A percentile compares a stretch with the other conserved stretches of the same genome.
These are phyloP conservation scores for Globisporangium echinulatum DNA, from an alignment of 352 stramenopile species.

Conservation along the genomic window DNA sequence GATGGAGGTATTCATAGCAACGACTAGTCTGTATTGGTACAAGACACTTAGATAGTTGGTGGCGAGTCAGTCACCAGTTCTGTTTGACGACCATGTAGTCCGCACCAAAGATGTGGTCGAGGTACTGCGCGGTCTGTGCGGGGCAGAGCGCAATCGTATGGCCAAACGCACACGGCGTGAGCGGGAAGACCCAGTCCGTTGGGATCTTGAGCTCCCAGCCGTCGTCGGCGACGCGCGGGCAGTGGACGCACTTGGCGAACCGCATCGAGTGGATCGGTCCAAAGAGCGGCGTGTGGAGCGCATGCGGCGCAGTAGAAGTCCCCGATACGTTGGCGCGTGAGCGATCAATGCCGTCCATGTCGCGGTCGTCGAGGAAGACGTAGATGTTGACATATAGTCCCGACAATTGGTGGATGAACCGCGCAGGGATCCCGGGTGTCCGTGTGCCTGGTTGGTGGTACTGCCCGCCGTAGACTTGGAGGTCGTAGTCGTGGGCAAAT, in stretches of 20 bases:
- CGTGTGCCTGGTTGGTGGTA: constrained; percentile 12
- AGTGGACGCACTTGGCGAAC: constrained; percentile 17
- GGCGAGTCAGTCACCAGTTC: constrained; percentile 1
- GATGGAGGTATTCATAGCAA: not conserved
- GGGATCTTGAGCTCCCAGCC: constrained; percentile 15
- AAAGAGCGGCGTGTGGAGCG: constrained; percentile 1
- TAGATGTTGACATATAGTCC: constrained; percentile 27
- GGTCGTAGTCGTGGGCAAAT: constrained; percentile 11
- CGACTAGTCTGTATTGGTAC: no score
- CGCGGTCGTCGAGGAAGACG: constrained; percentile 17
- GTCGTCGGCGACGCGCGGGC: constrained; percentile 1
- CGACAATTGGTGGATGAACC: constrained; percentile 16
- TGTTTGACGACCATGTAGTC: constrained; percentile 9
- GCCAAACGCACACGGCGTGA: constrained; percentile 18
- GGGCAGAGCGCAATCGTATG: constrained; percentile 13
- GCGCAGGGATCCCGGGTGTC: constrained; percentile 16
- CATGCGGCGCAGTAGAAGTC: not conserved
- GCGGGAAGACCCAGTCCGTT: constrained; percentile 23
- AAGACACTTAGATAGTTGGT: no score
- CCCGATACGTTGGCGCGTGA: no score
- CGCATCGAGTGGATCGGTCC: constrained; percentile 13
- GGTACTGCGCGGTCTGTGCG: constrained; percentile 14
- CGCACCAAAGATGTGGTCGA: constrained; percentile 20
- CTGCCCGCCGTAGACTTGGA: constrained; percentile 17
- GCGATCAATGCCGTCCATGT: not conserved